Percentiles rank a stretch among this genome's conserved stretches.
Conservation (phyloP, 805 yeast species). For the Yarrowia alimentaria region DNA sequence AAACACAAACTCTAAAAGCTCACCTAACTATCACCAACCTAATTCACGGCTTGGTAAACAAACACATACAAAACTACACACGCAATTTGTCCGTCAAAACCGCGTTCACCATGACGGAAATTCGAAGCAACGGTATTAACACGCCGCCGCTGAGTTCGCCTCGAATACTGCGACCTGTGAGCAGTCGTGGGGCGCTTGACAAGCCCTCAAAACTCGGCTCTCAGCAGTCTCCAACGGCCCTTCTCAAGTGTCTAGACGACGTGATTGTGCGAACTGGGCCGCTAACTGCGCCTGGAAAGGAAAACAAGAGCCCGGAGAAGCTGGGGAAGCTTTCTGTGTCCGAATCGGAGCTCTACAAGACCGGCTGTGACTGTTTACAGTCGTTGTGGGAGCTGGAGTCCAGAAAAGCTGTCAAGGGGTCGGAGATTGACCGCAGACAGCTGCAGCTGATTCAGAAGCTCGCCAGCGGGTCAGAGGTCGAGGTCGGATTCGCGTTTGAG, state of each 20-base stretch:
- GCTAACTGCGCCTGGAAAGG: slow-evolving; percentile 6
- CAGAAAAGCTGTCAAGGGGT: slow-evolving; percentile 14
- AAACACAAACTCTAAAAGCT: too few relatives aligned
- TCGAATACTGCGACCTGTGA: neutral
- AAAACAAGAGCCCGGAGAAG: slow-evolving; percentile 20
- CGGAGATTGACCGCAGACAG: slow-evolving; percentile 17
- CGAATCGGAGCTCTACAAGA: slow-evolving; percentile 12
- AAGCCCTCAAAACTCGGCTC: too few relatives aligned
- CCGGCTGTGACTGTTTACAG: slow-evolving; percentile 16
- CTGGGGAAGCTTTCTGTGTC: neutral
- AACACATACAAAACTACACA: neutral
- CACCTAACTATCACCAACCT: slow-evolving; percentile 5
- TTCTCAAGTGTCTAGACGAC: too few relatives aligned
- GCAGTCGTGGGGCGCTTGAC: neutral
- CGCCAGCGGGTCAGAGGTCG: slow-evolving; percentile 11
- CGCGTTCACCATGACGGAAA: slow-evolving; percentile 6
- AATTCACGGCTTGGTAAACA: slow-evolving; percentile 13
- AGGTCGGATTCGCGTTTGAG: slow-evolving; percentile 9
- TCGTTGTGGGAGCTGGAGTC: slow-evolving; percentile 10
- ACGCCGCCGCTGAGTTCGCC: slow-evolving; percentile 14
- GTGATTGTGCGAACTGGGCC: slow-evolving; percentile 12
- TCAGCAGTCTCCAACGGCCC: too few relatives aligned
- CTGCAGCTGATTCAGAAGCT: slow-evolving; percentile 9
- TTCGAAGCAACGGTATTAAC: slow-evolving; percentile 4
- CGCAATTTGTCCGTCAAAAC: neutral